Base-by-base conservation (phyloP, 2,329 filamentous ascomycete genomes). In the Fusarium sp. region DNA sequence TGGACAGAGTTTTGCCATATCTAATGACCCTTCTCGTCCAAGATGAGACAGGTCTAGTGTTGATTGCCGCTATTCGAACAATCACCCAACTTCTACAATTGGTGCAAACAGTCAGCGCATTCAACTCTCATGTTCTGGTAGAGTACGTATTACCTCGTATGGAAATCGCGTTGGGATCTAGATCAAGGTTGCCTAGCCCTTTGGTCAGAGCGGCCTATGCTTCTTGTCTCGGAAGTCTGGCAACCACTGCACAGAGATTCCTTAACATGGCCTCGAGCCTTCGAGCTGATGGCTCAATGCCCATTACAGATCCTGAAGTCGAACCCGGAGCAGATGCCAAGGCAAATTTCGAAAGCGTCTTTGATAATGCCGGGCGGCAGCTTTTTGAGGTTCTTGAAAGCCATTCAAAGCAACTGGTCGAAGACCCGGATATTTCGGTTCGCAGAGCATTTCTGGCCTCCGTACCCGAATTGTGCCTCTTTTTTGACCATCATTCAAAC, bases 1-100 rank as follows among this genome's bases (percentile, higher is more conserved):
- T 99, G 52, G 97, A 99, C 80, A 90, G 96, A 53, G 92, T 98
- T 27, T 83, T 99, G 53, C 96, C 96, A 2, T 98, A 98, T 78
- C 84, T 98, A 38, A 92, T 97, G 82, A 89, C 90, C 8, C 82
- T 98, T 32, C 84, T 99, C 15, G 75, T 75, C 40, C 91, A 90
- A 65, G 96, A 99, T 78, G 90, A 91, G 73, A 90, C 92, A 4
- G 93, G 97, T 70, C 86, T 93, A 74, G 95, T 99, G 17, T 92
- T 94, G 49, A 90, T 97, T 52, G 90, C 95, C 27, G 94, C 95
- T 6, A 87, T 98, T 46, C 88, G 95, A 60, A 93, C 94, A 7
- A 89, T 98, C 73, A 95, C 95, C 0, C 95, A 98, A 77, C 88
- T 99, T 46, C 85, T 98, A 59, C 92, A 93, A 57, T 88, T 97